Evolutionary conservation across 2,329 filamentous ascomycete genomes (phyloP).

Genomic region (Stenocarpella maydis): DNA sequence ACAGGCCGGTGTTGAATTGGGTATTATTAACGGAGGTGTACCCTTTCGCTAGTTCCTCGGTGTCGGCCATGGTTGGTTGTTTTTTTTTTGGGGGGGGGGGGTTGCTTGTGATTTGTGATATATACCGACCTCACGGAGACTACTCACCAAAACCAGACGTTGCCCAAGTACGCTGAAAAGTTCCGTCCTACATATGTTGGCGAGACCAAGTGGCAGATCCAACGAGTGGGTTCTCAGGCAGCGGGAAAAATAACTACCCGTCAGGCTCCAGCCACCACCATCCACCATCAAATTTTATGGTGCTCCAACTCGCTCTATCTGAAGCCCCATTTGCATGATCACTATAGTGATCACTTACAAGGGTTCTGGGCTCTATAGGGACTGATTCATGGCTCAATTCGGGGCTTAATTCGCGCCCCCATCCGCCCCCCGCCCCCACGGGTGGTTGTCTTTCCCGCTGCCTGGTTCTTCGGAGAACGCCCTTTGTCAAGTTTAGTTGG

Average conservation of each 20-base stretch:
- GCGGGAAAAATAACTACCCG: too few species aligned
- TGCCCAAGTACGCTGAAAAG: not conserved
- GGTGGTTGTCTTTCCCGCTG: too few species aligned
- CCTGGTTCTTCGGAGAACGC: not conserved
- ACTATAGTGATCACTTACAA: too few species aligned
- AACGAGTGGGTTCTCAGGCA: not conserved
- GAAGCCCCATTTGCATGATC: too few species aligned
- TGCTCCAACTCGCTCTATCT: too few species aligned
- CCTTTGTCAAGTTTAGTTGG: not conserved
- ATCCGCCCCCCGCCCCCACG: too few species aligned
- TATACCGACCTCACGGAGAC: not conserved
- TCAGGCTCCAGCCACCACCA: too few species aligned
- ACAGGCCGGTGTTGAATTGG: slow-evolving; percentile 39
- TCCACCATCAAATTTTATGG: too few species aligned
- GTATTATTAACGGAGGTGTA: slow-evolving; percentile 41
- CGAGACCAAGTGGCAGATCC: not conserved
- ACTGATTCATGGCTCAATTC: too few species aligned
- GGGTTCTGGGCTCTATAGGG: too few species aligned
- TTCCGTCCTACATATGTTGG: slow-evolving; percentile 18
- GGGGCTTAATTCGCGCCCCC: too few species aligned
- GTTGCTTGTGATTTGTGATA: not conserved
- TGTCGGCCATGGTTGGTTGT: slow-evolving; percentile 35
- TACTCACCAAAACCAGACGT: not conserved
- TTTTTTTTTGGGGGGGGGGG: not conserved
- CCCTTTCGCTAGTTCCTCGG: slow-evolving; percentile 41